Percentiles rank a stretch among this genome's conserved stretches.
phyloP scores from a whole-genome alignment of 176 grass and related monocot species.

The Bolboschoenus planiculmis region DNA sequence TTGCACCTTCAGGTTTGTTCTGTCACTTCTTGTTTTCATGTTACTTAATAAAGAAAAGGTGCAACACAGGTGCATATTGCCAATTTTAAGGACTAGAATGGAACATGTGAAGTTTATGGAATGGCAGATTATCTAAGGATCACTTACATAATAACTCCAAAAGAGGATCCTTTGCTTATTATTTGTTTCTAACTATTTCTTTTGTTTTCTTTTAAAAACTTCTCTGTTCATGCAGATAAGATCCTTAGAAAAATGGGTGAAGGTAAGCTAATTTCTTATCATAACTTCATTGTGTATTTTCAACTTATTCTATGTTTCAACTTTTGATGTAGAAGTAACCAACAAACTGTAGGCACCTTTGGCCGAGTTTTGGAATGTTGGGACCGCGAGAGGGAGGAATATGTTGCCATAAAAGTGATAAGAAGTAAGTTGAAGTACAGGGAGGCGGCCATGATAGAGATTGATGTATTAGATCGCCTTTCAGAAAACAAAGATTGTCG shows the following conservation, averaged over 20 bases:
- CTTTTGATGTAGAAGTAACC: constrained; percentile 30
- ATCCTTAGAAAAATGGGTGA: constrained; percentile 96
- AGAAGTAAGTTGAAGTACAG: constrained; percentile 81
- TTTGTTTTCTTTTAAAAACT: constrained; percentile 29
- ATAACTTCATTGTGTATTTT: constrained; percentile 15
- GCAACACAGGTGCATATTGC: neutral
- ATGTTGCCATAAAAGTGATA: constrained; percentile 87
- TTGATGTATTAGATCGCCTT: constrained; percentile 74
- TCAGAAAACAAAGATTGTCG: constrained; percentile 56
- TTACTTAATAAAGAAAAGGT: neutral
- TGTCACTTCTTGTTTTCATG: neutral
- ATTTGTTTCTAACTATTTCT: neutral
- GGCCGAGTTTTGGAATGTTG: constrained; percentile 98
- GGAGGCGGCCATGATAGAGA: constrained; percentile 82
- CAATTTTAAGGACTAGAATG: neutral
- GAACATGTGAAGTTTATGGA: constrained; percentile 4
- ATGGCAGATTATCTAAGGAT: neutral
- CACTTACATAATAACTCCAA: neutral
- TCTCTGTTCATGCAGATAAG: constrained; percentile 67
- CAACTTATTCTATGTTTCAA: neutral
- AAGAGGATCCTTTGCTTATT: neutral
- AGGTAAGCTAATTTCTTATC: constrained; percentile 57
- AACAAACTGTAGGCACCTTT: constrained; percentile 64
- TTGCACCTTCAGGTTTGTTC: neutral
- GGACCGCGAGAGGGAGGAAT: constrained; percentile 79